Evolutionary conservation across 805 yeast genomes (phyloP).

Genomic region (Scheffersomyces coipomensis): DNA sequence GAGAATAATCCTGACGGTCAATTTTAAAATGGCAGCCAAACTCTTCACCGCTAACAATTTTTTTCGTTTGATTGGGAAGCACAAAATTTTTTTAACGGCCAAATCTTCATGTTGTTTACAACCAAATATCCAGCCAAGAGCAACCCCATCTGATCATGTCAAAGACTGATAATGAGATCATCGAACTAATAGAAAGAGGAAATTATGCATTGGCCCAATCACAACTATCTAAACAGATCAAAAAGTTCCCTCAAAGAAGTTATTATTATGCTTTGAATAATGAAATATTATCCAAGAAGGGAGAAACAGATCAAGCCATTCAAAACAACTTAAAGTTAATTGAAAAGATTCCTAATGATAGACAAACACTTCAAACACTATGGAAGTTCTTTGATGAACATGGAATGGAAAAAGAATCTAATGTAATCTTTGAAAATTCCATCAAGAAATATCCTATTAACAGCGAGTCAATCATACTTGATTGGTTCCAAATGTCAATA

Average conservation of each 20-base stretch:
- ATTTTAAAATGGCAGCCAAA: no score
- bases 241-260: constrained; percentile 55
- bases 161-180: constrained; percentile 26
- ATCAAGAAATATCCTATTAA: constrained; percentile 55
- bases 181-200: constrained; percentile 50
- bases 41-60: no score
- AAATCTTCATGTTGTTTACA: background rate
- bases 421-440: constrained; percentile 55
- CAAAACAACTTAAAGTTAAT: constrained; percentile 24
- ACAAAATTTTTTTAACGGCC: no score
- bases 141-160: no score
- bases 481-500: constrained; percentile 60
- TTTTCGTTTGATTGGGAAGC: no score
- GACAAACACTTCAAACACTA: constrained; percentile 48
- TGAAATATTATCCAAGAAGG: constrained; percentile 30
- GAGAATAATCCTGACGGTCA: no score
- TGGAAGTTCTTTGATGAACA: constrained; percentile 42
- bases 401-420: constrained; percentile 37
- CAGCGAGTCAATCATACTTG: constrained; percentile 33
- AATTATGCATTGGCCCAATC: constrained; percentile 53
- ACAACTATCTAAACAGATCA: constrained; percentile 46
- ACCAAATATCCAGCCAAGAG: background rate
- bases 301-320: constrained; percentile 31
- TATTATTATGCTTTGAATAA: constrained; percentile 50
- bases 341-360: constrained; percentile 51